These are phyloP conservation scores for Artemisia tridentata DNA, from an alignment of 129 eudicot genomes.

Conservation along the genomic window DNA sequence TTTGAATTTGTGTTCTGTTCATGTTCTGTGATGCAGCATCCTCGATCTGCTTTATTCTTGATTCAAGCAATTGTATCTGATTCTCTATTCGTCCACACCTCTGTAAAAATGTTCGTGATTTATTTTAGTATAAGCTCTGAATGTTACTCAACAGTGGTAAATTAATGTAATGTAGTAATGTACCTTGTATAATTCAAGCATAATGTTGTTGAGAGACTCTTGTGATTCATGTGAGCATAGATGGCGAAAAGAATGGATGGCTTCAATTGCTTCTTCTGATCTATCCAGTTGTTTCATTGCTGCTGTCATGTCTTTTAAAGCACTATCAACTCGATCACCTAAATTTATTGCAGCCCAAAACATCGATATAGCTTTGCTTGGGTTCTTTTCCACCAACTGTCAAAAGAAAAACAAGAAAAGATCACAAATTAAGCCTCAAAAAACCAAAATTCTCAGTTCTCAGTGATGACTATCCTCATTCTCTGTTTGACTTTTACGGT, in stretches of 20 bases:
- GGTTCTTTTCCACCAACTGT: conserved; percentile 72
- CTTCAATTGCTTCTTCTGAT: conserved; percentile 80
- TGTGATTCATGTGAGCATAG: conserved; percentile 68
- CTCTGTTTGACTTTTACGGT: background rate
- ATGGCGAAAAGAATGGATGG: conserved; percentile 78
- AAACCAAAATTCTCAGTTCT: background rate
- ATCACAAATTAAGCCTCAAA: background rate
- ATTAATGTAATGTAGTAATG: background rate
- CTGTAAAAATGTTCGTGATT: conserved; percentile 29
- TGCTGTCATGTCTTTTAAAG: conserved; percentile 75
- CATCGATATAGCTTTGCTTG: conserved; percentile 55
- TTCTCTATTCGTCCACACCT: conserved; percentile 62
- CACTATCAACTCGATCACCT: conserved; percentile 85
- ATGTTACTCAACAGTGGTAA: background rate
- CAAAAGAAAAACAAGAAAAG: background rate
- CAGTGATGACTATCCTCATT: background rate
- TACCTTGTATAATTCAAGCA: conserved; percentile 58
- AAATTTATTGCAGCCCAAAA: conserved; percentile 77
- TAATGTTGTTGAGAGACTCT: conserved; percentile 39
- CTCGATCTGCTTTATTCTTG: conserved; percentile 54
- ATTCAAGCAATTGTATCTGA: conserved; percentile 58
- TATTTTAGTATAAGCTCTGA: background rate
- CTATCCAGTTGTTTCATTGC: conserved; percentile 73
- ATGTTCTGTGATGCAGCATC: conserved; percentile 21
- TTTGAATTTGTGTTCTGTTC: conserved; percentile 37